Evolutionary conservation across 2,329 filamentous ascomycete species (phyloP), one percentile per base, ranked within the genome.

Genomic region (Alternaria incomplexa): DNA sequence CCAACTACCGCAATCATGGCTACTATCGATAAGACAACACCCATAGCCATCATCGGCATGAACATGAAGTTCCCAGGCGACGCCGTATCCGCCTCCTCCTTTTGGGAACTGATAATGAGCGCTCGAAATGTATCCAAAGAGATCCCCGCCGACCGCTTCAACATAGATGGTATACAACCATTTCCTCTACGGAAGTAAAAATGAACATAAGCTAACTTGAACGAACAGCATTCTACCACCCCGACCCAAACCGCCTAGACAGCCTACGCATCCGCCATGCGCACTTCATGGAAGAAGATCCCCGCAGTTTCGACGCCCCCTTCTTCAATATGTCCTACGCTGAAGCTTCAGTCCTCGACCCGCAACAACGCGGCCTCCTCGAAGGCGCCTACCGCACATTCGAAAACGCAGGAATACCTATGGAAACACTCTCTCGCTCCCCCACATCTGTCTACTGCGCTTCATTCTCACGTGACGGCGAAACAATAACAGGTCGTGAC

Each of bases 321-420:
- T 71, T 71, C 50, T 72, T 72, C 52, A 51, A 36, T 5, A 58
- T 72, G 32, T 51, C 63, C n/a, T 48, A 56, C 25, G 22, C 63
- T 2, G 56, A 58, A n/a, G 56, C 56, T 0, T 32, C 23, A 3
- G 45, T 51, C 2, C 45, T 74, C 44, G 73, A 76, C 36, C 73
- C 74, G 4, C 65, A 70, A 40, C 68, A 72, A 9, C 62, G 72
- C 3, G 45, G 58, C 5, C 62, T 73, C 5, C 58, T 76, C 8
- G 74, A 76, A 48, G 62, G 58, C 10, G 58, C 63, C 10, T 75
- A 71, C 52, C 64, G 68, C 17, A 69, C 69, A 4, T 48, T 75
- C 9, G 71, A 76, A 28, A 71, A 71, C 25, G 64, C 69, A 1
- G 66, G 66, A 11, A 63, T 70, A 7, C 57, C 52, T 2, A 13